Evolutionary conservation across 1,284 basidiomycete genomes (phyloP), one percentile per base, ranked within the genome.

Genomic region (Vanrija sp.): DNA sequence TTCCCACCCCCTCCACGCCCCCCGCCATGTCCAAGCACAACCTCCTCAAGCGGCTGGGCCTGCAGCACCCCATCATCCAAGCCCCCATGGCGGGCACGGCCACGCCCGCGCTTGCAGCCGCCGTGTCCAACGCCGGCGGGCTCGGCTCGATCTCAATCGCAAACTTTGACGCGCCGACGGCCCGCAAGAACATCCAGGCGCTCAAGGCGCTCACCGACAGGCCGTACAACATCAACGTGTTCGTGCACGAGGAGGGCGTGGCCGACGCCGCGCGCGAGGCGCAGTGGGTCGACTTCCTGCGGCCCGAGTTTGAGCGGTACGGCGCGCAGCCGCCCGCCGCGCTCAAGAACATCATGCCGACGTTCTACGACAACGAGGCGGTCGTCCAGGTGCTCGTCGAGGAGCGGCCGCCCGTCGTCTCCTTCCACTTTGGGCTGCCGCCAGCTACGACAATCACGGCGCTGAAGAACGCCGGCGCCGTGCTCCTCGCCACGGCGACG

Each of bases 341-440:
- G 5, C 52, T 73, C 14, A 45, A 46, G 20, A 57, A 55, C 31
- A 63, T 66, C 14, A 70, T 68, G 56, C 58, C 51, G 25, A 54
- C 62, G 9, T 71, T 73, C 49, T 45, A 52, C n/a, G 53, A 62
- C 14, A 59, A 67, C 46, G 5, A 35, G 9, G 68, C 60, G 23
- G 62, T 68, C 60, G 45, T 70, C 22, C 49, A 59, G 18, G 57
- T 70, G 20, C 46, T 73, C 8, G 50, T 70, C 4, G 67, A 64
- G 12, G 61, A 59, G n/a, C 53, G 46, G 38, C 65, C 64, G 10
- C 53, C 66, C 0, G 62, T 71, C 19, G 52, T 73, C 22, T 60
- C 56, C 37, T 73, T 73, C 50, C 71, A 73, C 59, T 73, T 73
- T 51, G 71, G 71, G 23, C 45, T 73, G 4, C 71, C 71, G 1